Base-by-base conservation (phyloP, 805 yeast genomes). In the Pichia rugopelliculosa region DNA sequence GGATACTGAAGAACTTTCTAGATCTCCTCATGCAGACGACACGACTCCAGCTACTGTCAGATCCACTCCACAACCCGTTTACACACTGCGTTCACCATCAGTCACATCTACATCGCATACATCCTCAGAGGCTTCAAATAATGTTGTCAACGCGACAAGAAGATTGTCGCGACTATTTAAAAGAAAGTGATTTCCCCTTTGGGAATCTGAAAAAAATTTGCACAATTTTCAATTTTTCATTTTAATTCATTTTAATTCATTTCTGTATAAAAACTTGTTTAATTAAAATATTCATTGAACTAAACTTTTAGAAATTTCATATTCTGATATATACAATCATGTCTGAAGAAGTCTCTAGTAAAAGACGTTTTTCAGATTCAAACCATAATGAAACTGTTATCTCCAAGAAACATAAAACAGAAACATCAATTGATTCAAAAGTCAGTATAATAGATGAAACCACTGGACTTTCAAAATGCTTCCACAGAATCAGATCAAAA, bases 401-500 rank as follows among this genome's bases (percentile, higher is more conserved):
- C 8, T 7, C 15, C 24, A 43, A 39, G 42, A 44, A 26, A 37
- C 22, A 37, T 13, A 47, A 20, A 25, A 27, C 22, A 23, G 39
- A 37, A 9, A 41, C 26, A 21, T 5, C 20, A 13, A 23, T n/a
- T 38, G 21, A 34, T 13, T 27, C 17, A 25, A 34, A 33, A 11
- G 36, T 50, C 1, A 62, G 59, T 43, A 55, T 58, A 27, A 37
- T 56, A 24, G 60, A 55, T 24, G 51, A 40, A 21, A 58, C 59
- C 33, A 46, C 49, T 5, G 84, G 84, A 0, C 49, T 77, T 15
- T 76, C 91, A 2, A 77, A 81, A 59, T 84, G 95, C 60, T 87
- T 87, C 69, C 80, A 78, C 55, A 71, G 67, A 39, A 75, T 80
- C 47, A 70, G 75, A 45, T 69, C 84, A 2, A 69, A 79, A 15